Conservation (phyloP, 2,329 filamentous ascomycete genomes). For the Onygenales sp. region DNA sequence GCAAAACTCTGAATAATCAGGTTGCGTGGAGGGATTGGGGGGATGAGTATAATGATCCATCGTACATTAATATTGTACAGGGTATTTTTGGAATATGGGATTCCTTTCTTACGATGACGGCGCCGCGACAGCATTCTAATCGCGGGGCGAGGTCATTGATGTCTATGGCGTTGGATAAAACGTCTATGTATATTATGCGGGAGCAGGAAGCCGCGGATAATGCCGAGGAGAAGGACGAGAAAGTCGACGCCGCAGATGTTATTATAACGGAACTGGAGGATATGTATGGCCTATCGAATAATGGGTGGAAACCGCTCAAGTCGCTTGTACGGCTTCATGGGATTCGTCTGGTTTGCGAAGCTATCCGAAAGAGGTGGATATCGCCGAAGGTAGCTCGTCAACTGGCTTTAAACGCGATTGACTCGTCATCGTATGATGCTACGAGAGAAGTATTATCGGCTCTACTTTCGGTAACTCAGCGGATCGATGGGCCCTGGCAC, state of each 20-base stretch:
- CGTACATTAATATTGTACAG: constrained; percentile 25
- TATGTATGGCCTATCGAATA: constrained; percentile 23
- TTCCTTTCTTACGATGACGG: constrained; percentile 28
- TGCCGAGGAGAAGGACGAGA: constrained; percentile 19
- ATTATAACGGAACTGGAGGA: constrained; percentile 34
- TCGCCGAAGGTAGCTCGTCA: constrained; percentile 21
- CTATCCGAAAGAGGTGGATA: constrained; percentile 28
- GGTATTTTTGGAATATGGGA: constrained; percentile 26
- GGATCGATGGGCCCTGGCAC: constrained; percentile 11
- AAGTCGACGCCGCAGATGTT: constrained; percentile 31
- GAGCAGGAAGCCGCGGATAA: constrained; percentile 28
- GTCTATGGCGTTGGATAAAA: constrained; percentile 24
- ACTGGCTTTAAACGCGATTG: constrained; percentile 25
- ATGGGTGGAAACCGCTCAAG: constrained; percentile 32
- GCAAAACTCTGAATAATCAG: constrained; percentile 2
- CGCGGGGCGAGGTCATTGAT: constrained; percentile 27
- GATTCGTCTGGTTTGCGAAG: constrained; percentile 26
- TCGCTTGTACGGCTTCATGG: constrained; percentile 33
- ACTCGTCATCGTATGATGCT: constrained; percentile 25
- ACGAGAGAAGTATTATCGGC: constrained; percentile 25
- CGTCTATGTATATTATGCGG: constrained; percentile 29
- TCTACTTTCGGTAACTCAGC: constrained; percentile 16
- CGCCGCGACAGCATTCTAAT: constrained; percentile 6
- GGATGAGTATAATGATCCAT: constrained; percentile 14
- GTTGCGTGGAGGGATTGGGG: constrained; percentile 24